These are phyloP conservation scores for Pholiota conissans DNA, from an alignment of 768 basidiomycete species.

Conservation along the genomic window DNA sequence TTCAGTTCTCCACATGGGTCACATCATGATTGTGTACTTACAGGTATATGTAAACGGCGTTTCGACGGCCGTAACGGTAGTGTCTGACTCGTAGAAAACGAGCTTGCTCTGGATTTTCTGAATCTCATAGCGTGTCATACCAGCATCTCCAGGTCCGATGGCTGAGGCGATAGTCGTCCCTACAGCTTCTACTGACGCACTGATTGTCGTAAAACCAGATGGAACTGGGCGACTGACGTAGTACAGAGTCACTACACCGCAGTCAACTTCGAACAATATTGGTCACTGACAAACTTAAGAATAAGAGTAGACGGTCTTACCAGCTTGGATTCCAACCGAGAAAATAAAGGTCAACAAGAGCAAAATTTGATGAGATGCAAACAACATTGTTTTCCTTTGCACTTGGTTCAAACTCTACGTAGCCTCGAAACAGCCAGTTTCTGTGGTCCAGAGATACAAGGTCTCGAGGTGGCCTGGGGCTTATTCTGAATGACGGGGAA, in stretches of 20 bases:
- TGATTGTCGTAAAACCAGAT: not conserved
- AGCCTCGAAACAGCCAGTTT: no score
- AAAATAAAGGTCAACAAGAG: not conserved
- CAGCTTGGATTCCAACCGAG: not conserved
- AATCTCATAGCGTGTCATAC: not conserved
- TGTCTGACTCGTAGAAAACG: not conserved
- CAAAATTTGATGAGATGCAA: not conserved
- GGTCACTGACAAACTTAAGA: not conserved
- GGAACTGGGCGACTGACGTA: not conserved
- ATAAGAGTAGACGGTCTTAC: not conserved
- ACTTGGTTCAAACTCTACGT: no score
- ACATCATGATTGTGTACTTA: no score
- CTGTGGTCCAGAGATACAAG: no score
- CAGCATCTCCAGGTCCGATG: not conserved
- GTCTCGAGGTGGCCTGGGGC: no score
- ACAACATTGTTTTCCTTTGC: not conserved
- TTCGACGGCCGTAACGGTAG: not conserved
- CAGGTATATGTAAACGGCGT: not conserved
- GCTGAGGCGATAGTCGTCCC: not conserved
- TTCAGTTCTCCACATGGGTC: no score
- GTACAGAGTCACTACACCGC: not conserved
- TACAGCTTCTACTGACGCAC: not conserved
- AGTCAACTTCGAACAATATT: not conserved
- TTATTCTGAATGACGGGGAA: no score
- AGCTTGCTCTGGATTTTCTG: not conserved